Conservation (phyloP, 768 basidiomycete genomes). For the Chalciporus pseudorubinellus region DNA sequence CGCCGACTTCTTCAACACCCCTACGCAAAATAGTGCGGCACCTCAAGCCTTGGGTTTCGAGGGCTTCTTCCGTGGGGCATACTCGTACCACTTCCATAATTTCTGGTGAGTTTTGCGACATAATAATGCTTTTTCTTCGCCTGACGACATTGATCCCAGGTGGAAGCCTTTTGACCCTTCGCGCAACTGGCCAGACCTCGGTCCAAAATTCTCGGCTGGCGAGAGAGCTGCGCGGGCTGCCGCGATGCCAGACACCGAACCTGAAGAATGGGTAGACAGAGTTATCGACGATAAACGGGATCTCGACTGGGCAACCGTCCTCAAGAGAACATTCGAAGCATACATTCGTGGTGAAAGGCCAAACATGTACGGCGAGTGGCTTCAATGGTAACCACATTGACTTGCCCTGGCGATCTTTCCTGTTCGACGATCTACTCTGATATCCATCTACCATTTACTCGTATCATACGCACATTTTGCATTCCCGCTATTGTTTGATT, state of each 20-base stretch:
- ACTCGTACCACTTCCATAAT: constrained; percentile 95
- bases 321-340: constrained; percentile 94
- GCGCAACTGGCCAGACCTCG: constrained; percentile 96
- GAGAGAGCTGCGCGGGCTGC: constrained; percentile 65
- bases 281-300: constrained; percentile 73
- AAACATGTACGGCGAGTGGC: constrained; percentile 92
- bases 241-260: constrained; percentile 30
- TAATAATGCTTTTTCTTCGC: neutral
- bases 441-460: constrained; percentile 26
- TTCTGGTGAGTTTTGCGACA: constrained; percentile 60
- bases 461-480: constrained; percentile 29
- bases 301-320: constrained; percentile 87
- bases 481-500: constrained; percentile 31
- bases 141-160: constrained; percentile 44
- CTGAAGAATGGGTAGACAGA: constrained; percentile 39
- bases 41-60: constrained; percentile 89
- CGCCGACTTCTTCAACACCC: constrained; percentile 85
- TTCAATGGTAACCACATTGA: constrained; percentile 43
- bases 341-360: constrained; percentile 89
- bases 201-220: constrained; percentile 69
- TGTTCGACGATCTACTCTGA: constrained; percentile 30
- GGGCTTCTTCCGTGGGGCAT: constrained; percentile 95
- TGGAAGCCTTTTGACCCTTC: constrained; percentile 93
- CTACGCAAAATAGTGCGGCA: constrained; percentile 66
- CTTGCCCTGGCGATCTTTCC: constrained; percentile 9